Base-by-base conservation (phyloP, 169 alveolate species). In the Plasmodium inui region DNA sequence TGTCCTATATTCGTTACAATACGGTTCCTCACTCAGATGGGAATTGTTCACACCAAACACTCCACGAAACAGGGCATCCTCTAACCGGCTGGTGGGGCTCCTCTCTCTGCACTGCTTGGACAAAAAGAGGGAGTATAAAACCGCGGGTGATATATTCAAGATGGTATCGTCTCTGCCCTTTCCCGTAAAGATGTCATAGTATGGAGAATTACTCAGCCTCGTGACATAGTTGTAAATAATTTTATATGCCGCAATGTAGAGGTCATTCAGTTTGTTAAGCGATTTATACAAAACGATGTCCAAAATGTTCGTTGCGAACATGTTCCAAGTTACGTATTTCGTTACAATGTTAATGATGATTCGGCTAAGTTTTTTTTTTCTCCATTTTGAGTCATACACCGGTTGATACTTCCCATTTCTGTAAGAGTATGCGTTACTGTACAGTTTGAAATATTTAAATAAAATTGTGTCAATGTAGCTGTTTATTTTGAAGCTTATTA, bases 271-370 rank as follows among this genome's bases (percentile, higher is more conserved):
- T 71, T 32, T 91, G 22, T 70, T 82, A 44, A 91, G 73, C 19
- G 92, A 81, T 53, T 91, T 73, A 53, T 91, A 91, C 67, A 91
- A 82, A 82, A 91, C 50, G 7, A 91, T 78, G 22, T 91, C 95
- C 28, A 91, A 55, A 34, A 91, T 91, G 61, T 91, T 91, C 3
- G 83, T 71, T 71, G 74, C 89, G 74, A 81, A 91, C n/a, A 50
- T 39, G 28, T 81, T 81, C n/a, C 74, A 14, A 1, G 46, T 41
- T 34, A 91, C 57, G 57, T 91, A 91, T 28, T 80, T 91, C 74
- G 28, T 37, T 53, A 91, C 32, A 12, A 76, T 46, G 26, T 91
- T 80, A 46, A 91, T 73, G 26, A 91, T 82, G 50, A 91, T 32
- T 50, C 37, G 12, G 9, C 80, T 22, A 2, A 82, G 26, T 71